Percentiles rank a stretch among this genome's conserved stretches.
These are phyloP conservation scores for Passiflora organensis DNA, from an alignment of 345 rosid species.

Conservation along the genomic window DNA sequence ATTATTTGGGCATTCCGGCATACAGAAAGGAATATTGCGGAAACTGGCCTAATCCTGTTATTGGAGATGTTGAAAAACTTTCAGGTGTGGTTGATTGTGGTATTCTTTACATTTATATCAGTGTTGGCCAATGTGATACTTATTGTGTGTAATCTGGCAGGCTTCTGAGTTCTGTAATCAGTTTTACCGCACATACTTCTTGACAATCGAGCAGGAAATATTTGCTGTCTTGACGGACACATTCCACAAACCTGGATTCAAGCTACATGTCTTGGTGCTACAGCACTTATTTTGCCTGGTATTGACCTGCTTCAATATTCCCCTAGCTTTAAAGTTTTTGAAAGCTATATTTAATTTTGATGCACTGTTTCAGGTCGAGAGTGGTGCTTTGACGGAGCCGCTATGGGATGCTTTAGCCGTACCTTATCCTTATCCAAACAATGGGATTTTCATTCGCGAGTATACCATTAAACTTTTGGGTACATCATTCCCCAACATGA, in stretches of 20 bases:
- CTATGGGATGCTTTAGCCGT: conserved; percentile 85
- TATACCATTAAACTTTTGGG: conserved; percentile 87
- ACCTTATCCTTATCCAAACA: conserved; percentile 66
- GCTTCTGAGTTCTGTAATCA: conserved; percentile 77
- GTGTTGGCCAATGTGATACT: conserved; percentile 6
- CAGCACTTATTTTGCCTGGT: conserved; percentile 90
- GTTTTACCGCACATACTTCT: conserved; percentile 59
- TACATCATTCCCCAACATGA: conserved; percentile 96
- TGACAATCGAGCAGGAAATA: conserved; percentile 87
- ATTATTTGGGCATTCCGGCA: conserved; percentile 99
- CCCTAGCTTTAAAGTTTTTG: background rate
- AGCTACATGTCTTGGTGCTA: conserved; percentile 86
- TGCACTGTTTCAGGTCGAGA: conserved; percentile 56
- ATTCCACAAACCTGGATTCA: conserved; percentile 98
- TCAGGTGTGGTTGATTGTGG: conserved; percentile 42
- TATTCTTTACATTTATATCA: background rate
- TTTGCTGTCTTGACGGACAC: conserved; percentile 96
- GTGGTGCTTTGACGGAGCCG: conserved; percentile 76
- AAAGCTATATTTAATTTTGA: background rate
- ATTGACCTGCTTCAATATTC: conserved; percentile 3
- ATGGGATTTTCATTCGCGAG: conserved; percentile 75
- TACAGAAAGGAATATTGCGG: conserved; percentile 97
- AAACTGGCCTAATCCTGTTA: conserved; percentile 87
- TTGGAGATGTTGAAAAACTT: conserved; percentile 93
- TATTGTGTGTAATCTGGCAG: conserved; percentile 32